Percentiles rank a stretch among this genome's conserved stretches.
phyloP scores from a whole-genome alignment of 495 filamentous ascomycete species.

The Wilcoxina mikolae region DNA sequence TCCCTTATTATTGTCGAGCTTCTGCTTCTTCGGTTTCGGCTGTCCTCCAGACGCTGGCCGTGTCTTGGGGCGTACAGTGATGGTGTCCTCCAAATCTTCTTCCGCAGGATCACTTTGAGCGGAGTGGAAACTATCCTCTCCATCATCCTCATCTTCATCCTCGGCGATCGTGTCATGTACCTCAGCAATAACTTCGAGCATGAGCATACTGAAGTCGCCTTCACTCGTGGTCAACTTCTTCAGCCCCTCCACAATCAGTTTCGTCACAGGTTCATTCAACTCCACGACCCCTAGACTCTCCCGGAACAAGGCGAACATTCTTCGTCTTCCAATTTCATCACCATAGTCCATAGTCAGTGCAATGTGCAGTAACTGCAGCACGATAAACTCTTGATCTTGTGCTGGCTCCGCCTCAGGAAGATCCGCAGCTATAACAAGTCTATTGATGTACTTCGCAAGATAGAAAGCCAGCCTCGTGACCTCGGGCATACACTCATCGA shows the following conservation, averaged over 20 bases:
- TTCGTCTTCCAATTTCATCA: constrained; percentile 83
- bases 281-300: constrained; percentile 74
- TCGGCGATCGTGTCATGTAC: constrained; percentile 80
- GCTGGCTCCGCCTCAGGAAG: constrained; percentile 53
- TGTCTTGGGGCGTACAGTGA: constrained; percentile 9
- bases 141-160: constrained; percentile 35
- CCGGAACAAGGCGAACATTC: constrained; percentile 82
- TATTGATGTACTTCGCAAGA: constrained; percentile 62
- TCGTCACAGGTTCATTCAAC: constrained; percentile 81
- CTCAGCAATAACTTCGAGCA: constrained; percentile 86
- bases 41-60: not conserved
- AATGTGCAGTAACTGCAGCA: constrained; percentile 88
- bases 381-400: constrained; percentile 72
- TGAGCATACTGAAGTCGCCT: constrained; percentile 81
- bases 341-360: constrained; percentile 82
- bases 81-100: constrained; percentile 30
- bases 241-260: constrained; percentile 69
- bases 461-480: constrained; percentile 77
- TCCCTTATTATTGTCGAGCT: not conserved
- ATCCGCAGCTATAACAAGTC: constrained; percentile 54
- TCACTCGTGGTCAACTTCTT: constrained; percentile 65
- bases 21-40: constrained; percentile 1
- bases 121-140: constrained; percentile 79
- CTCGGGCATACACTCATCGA: constrained; percentile 87
- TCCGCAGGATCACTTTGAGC: constrained; percentile 69